A percentile compares a stretch with the other conserved stretches of the same genome.
Conservation (phyloP, 768 basidiomycete species). For the Leucocoprinus sp. region DNA sequence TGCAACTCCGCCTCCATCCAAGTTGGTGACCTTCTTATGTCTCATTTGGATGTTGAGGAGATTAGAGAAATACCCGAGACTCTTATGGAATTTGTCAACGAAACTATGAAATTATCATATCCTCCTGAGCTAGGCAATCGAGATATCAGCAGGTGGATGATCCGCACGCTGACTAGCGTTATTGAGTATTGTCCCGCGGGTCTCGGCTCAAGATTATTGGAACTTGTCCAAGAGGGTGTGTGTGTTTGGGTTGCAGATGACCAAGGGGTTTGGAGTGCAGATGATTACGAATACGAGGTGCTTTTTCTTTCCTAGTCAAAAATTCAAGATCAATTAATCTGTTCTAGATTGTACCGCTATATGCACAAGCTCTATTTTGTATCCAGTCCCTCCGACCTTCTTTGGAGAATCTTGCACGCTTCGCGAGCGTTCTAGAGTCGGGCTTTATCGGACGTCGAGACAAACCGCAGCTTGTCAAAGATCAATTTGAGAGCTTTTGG, state of each 20-base stretch:
- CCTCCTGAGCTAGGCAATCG: constrained; percentile 52
- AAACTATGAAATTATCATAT: constrained; percentile 53
- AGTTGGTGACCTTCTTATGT: constrained; percentile 54
- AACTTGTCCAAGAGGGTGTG: constrained; percentile 45
- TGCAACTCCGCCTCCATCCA: constrained; percentile 34
- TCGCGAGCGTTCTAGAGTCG: constrained; percentile 47
- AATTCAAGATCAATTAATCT: not conserved
- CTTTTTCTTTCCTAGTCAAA: constrained; percentile 15
- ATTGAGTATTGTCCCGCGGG: constrained; percentile 50
- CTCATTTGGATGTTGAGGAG: constrained; percentile 42
- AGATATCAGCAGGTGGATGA: constrained; percentile 53
- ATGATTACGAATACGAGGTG: constrained; percentile 56
- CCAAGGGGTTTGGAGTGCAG: constrained; percentile 34
- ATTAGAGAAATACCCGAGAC: constrained; percentile 43
- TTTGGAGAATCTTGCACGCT: constrained; percentile 31
- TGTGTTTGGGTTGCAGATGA: constrained; percentile 61
- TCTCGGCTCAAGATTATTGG: constrained; percentile 36
- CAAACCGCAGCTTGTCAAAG: constrained; percentile 34
- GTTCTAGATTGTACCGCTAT: constrained; percentile 51
- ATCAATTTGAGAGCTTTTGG: constrained; percentile 63
- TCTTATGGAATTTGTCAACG: constrained; percentile 53
- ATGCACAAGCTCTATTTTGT: constrained; percentile 47
- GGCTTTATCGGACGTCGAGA: constrained; percentile 46
- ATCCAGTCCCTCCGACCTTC: constrained; percentile 39
- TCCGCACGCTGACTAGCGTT: constrained; percentile 43